Base-by-base conservation (phyloP, 306 rosid genomes). In the Arachis stenosperma region DNA sequence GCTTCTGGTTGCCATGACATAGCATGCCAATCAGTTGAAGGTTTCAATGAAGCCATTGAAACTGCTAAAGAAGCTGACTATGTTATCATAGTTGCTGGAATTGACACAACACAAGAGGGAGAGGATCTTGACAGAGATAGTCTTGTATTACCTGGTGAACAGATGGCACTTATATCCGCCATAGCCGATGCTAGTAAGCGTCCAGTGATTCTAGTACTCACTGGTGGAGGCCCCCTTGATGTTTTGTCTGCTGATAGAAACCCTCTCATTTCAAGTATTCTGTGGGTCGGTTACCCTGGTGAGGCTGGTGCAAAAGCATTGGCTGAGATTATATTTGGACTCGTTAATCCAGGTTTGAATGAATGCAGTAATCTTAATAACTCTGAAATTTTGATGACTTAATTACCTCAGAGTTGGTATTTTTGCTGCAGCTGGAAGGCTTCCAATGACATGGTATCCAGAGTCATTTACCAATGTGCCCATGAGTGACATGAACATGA, bases 211-310 rank as follows among this genome's bases (percentile, higher is more conserved):
- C 80, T 92, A 7, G 96, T 89, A 73, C 98, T 92, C 53, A 81
- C 86, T 50, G 97, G 98, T 13, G 96, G 98, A 61, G 98, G 98
- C 5, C 96, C 98, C 29, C 87, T 93, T 42, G 98, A 93, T 66
- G 84, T 93, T 62, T 82, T 90, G 5, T 90, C 86, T 61, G 97
- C 96, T 5, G 77, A 93, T 75, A 67, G 50, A 41, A 76, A 88
- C 76, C 79, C 84, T 2, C 71, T 9, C 70, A 80, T 93, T 66
- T 86, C 90, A 46, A 89, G 98, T 76, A 93, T 93, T 84, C 81
- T 93, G 56, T 93, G 93, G 92, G 84, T 90, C 39, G 97, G 98
- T 6, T 89, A 93, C 75, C 98, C 97, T n/a, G 96, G 98, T 60
- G 97, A 91, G 81, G 85, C 92, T 57, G 98, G 98, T 44, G 97